Conservation (phyloP, 768 basidiomycete genomes). For the Leccinum subtestaceum region DNA sequence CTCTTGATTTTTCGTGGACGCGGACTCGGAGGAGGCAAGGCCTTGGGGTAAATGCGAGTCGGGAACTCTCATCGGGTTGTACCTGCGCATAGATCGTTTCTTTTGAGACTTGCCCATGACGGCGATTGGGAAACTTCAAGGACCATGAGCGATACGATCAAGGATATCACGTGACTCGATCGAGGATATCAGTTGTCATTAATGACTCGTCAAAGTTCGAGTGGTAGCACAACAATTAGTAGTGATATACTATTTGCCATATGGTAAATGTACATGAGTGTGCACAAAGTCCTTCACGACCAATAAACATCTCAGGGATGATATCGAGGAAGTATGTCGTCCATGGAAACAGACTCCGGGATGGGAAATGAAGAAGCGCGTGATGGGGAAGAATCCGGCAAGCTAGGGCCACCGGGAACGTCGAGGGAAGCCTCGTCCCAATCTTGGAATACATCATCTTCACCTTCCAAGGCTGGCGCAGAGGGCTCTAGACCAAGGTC, state of each 20-base stretch:
- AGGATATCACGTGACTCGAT: no score
- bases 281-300: conserved; percentile 9
- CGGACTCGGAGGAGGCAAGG: conserved; percentile 66
- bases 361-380: conserved; percentile 3
- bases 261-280: conserved; percentile 24
- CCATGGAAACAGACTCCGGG: conserved; percentile 5
- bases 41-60: conserved; percentile 89
- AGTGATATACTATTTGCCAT: conserved; percentile 17
- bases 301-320: conserved; percentile 21
- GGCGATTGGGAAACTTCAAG: neutral
- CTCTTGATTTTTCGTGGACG: conserved; percentile 72
- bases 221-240: conserved; percentile 21
- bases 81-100: conserved; percentile 77
- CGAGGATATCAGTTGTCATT: no score
- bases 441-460: conserved; percentile 19
- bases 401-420: neutral
- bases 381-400: conserved; percentile 6
- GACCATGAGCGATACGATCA: no score
- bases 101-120: conserved; percentile 93
- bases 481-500: conserved; percentile 41
- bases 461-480: conserved; percentile 38
- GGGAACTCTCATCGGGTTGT: conserved; percentile 92
- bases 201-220: neutral
- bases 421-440: conserved; percentile 19
- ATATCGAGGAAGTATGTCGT: conserved; percentile 29